Evolutionary conservation across 2,329 filamentous ascomycete species (phyloP).

Genomic region (Pestalotiopsis sp.): DNA sequence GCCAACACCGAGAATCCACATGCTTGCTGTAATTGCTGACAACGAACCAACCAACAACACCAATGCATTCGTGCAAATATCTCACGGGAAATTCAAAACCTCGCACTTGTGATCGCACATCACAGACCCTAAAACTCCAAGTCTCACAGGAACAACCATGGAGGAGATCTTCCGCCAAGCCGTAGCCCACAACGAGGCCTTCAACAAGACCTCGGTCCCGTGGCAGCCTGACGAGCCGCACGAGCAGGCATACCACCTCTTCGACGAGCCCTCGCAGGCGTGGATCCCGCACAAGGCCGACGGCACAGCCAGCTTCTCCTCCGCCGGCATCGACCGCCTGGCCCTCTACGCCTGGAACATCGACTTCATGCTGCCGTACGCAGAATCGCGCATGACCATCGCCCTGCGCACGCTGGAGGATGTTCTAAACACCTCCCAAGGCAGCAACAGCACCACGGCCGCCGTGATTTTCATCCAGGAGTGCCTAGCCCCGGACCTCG

Average conservation of each 20-base stretch:
- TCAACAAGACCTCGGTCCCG: conserved; percentile 20
- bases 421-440: background rate
- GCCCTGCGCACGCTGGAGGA: conserved; percentile 26
- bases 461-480: conserved; percentile 53
- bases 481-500: conserved; percentile 46
- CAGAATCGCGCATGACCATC: conserved; percentile 26
- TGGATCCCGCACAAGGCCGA: conserved; percentile 19
- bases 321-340: conserved; percentile 20
- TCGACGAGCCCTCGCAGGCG: conserved; percentile 17
- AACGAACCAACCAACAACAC: too few relatives aligned
- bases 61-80: too few relatives aligned
- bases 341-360: conserved; percentile 35
- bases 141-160: conserved; percentile 17
- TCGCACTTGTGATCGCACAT: background rate
- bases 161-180: conserved; percentile 24
- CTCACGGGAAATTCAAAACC: background rate
- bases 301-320: background rate
- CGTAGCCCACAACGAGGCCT: conserved; percentile 18
- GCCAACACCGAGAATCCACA: too few relatives aligned
- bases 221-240: conserved; percentile 29
- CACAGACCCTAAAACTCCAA: background rate
- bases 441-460: conserved; percentile 24
- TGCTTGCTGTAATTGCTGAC: too few relatives aligned
- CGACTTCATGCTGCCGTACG: conserved; percentile 33
- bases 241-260: conserved; percentile 27